Evolutionary conservation across 768 basidiomycete species (phyloP), one percentile per base, ranked within the genome.

Genomic region (Tricholoma saponaceum): DNA sequence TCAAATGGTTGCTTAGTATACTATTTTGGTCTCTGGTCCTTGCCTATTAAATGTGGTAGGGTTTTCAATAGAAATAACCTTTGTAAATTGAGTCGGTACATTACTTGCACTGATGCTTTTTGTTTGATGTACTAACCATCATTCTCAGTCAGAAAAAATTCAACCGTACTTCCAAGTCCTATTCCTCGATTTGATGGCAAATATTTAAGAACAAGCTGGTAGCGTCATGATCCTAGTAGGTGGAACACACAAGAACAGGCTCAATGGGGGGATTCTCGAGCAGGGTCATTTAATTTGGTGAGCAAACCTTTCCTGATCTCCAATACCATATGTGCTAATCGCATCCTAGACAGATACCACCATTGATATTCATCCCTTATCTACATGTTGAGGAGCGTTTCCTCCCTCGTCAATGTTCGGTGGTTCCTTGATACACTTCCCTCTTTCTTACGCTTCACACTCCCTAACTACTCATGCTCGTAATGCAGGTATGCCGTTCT

Each of bases 171-270:
- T n/a, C 25, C 69, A 58, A 47, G 79, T 86, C 37, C 79, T 85
- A 0, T 90, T 92, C 74, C 78, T 92, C 18, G 92, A 93, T 66
- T 76, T 92, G 26, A 83, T 94, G 78, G 78, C 82, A 2, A 87
- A 89, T 63, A 73, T 94, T 16, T 76, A 76, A 53, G 76, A 82
- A 60, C 79, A 90, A 22, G 81, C 82, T 4, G 90, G 89, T 4
- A 64, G 70, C 3, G 82, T 90, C 10, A 72, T 79, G 8, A 70
- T 92, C 22, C 83, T 90, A 54, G 75, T 92, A 0, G 90, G 90
- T n/a, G 90, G 90, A 43, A 92, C 69, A 84, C 87, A 0, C 91
- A 92, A 65, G 90, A 94, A 52, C 78, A 75, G 0, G 86, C 84
- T 1, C 66, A 72, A 5, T 58, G 76, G 75, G 28, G 69, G 61